Conservation (phyloP, 2,329 filamentous ascomycete genomes). For the Cladosporium colombiae region DNA sequence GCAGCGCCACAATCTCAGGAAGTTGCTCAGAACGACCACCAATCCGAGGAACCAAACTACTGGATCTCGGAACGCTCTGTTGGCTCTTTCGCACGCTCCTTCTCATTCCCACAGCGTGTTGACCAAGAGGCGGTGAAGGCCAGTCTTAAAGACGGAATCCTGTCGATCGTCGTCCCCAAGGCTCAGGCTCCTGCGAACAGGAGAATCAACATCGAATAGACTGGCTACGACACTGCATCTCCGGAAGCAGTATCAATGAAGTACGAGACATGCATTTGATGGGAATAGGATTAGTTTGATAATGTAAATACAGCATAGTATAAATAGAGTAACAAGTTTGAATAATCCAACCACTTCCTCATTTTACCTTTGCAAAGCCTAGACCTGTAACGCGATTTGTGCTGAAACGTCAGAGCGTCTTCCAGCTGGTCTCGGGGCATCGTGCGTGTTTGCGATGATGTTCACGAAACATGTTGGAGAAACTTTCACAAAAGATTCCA, state of each 20-base stretch:
- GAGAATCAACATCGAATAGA: constrained; percentile 58
- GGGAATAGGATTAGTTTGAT: neutral
- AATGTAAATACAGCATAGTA: constrained; percentile 1
- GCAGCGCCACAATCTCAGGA: constrained; percentile 36
- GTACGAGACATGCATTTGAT: constrained; percentile 12
- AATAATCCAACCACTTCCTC: neutral
- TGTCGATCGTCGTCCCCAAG: constrained; percentile 61
- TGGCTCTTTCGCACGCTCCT: constrained; percentile 61
- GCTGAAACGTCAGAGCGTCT: constrained; percentile 3
- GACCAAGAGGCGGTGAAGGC: constrained; percentile 64
- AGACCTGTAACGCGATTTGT: neutral
- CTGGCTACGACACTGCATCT: neutral
- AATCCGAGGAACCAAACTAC: constrained; percentile 45
- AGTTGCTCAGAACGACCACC: constrained; percentile 37
- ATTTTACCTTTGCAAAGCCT: neutral
- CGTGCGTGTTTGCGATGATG: neutral
- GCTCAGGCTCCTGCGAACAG: constrained; percentile 48
- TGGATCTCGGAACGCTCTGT: constrained; percentile 66
- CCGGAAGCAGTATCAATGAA: neutral
- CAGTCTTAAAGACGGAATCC: constrained; percentile 60
- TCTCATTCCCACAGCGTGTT: constrained; percentile 59
- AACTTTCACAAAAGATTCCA: neutral
- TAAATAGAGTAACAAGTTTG: neutral
- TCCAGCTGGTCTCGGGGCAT: neutral
- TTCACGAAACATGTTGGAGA: neutral